phyloP scores from a whole-genome alignment of 2,329 filamentous ascomycete genomes.

The Remersonia thermophila region DNA sequence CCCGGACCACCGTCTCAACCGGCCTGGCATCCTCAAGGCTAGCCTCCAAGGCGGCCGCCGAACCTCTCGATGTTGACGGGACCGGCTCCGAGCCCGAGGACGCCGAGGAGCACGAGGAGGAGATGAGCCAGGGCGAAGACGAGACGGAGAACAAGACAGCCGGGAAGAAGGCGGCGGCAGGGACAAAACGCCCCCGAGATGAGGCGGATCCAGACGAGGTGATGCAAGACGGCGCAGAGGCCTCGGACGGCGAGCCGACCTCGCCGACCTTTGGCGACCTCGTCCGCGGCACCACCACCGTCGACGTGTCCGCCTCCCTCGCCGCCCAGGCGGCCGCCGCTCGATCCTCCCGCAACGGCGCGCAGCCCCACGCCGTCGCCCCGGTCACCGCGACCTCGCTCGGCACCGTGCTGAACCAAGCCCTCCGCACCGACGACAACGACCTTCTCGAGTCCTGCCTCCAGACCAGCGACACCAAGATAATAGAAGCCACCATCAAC shows the following conservation, averaged over 20 bases:
- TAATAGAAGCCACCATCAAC: conserved; percentile 80
- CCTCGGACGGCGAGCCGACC: conserved; percentile 32
- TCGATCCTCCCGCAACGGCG: conserved; percentile 18
- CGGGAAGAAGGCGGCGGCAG: conserved; percentile 13
- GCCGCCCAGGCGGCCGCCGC: conserved; percentile 25
- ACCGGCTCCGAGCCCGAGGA: conserved; percentile 40
- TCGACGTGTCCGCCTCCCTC: conserved; percentile 60
- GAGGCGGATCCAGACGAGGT: conserved; percentile 13
- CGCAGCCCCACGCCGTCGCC: conserved; percentile 45
- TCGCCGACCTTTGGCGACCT: conserved; percentile 78
- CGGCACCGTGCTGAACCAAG: conserved; percentile 84
- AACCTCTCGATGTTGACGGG: conserved; percentile 42
- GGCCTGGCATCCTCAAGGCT: conserved; percentile 25
- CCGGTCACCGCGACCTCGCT: conserved; percentile 58
- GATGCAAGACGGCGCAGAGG: conserved; percentile 21
- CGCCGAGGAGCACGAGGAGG: conserved; percentile 27
- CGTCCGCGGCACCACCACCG: conserved; percentile 53
- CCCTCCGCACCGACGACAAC: conserved; percentile 81
- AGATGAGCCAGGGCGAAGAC: conserved; percentile 15
- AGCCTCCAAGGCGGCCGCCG: conserved; percentile 15
- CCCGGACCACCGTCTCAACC: conserved; percentile 40
- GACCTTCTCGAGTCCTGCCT: conserved; percentile 87
- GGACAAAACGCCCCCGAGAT: conserved; percentile 13
- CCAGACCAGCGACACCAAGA: conserved; percentile 61
- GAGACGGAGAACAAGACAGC: conserved; percentile 2